Conservation (phyloP, 176 grass and related monocot species). For the Oryza meyeriana region DNA sequence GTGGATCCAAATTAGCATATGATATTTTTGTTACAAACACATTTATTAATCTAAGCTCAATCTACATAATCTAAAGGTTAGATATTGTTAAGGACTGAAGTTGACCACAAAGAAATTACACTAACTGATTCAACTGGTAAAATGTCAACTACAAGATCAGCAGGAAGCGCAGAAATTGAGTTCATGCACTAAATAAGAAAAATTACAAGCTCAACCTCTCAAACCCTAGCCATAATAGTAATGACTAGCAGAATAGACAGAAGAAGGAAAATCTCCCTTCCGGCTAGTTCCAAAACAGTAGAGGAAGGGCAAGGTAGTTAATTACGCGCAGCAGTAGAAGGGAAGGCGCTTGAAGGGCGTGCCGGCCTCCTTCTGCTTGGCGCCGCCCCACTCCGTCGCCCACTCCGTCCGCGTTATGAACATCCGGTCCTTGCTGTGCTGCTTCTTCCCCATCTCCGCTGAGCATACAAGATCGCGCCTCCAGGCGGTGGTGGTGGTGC, state of each 20-base stretch:
- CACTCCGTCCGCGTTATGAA: conserved; percentile 95
- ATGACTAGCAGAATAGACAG: neutral
- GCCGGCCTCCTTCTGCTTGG: conserved; percentile 70
- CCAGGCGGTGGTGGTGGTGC: neutral
- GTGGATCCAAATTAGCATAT: neutral
- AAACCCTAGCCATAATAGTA: neutral
- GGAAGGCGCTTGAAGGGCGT: conserved; percentile 84
- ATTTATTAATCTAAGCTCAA: neutral
- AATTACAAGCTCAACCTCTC: conserved; percentile 29
- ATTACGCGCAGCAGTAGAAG: conserved; percentile 97
- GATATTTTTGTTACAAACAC: neutral
- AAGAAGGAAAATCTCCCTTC: neutral
- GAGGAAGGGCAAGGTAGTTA: neutral
- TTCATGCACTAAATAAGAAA: neutral
- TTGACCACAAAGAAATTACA: conserved; percentile 13
- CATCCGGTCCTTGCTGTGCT: conserved; percentile 99
- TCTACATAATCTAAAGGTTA: neutral
- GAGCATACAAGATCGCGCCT: neutral
- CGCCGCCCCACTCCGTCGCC: conserved; percentile 97
- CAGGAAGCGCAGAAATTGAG: neutral
- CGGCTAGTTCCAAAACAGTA: neutral
- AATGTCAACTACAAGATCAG: neutral
- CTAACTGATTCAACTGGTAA: neutral
- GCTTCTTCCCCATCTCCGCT: conserved; percentile 93
- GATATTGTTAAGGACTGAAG: neutral